Conservation (phyloP, 345 rosid species). For the Murraya paniculata region DNA sequence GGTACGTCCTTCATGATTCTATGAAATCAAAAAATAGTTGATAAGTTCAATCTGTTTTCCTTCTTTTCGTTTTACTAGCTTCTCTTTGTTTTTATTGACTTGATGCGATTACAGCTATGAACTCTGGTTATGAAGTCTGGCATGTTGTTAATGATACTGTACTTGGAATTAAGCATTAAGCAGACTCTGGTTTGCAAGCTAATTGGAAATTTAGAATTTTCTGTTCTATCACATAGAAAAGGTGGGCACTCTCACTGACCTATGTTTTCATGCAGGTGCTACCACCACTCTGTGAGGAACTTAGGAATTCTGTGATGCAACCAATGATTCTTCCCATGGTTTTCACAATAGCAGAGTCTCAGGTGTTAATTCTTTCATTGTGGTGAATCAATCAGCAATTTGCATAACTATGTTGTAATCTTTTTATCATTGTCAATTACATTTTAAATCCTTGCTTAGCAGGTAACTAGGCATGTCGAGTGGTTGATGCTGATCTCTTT, state of each 20-base stretch:
- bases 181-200: conserved; percentile 4
- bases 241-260: conserved; percentile 14
- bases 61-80: not conserved
- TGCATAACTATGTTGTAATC: not conserved
- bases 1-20: not conserved
- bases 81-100: not conserved
- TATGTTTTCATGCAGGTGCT: conserved; percentile 65
- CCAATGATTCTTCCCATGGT: conserved; percentile 97
- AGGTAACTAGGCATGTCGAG: not conserved
- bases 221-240: not conserved
- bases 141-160: not conserved
- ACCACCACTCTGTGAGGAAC: conserved; percentile 98
- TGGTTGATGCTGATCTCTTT: not conserved
- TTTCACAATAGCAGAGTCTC: conserved; percentile 90
- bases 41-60: not conserved
- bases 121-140: not conserved
- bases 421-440: conserved; percentile 7
- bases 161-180: not conserved
- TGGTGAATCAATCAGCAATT: conserved; percentile 11
- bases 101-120: not conserved
- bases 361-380: conserved; percentile 45
- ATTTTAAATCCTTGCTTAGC: conserved; percentile 2
- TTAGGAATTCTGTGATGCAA: conserved; percentile 96
- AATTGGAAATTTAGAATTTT: not conserved
- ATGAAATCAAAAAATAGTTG: not conserved